phyloP scores from a whole-genome alignment of 495 filamentous ascomycete genomes.

The Penicillium coprophilum region DNA sequence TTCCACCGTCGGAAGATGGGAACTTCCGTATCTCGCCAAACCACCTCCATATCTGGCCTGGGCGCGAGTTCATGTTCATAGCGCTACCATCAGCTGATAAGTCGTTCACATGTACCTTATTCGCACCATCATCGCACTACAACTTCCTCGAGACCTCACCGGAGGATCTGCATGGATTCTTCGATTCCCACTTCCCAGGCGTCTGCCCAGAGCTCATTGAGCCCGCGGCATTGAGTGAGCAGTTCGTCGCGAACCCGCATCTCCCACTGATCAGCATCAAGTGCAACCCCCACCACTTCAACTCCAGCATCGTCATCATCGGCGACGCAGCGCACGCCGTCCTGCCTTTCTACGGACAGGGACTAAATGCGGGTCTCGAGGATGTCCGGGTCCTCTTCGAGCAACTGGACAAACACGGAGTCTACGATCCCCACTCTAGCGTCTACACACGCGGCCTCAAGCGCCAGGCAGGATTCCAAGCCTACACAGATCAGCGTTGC shows the following conservation, averaged over 20 bases:
- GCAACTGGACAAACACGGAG: conserved; percentile 63
- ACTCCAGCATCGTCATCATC: conserved; percentile 74
- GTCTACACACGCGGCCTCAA: conserved; percentile 41
- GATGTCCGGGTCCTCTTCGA: conserved; percentile 81
- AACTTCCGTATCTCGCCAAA: conserved; percentile 80
- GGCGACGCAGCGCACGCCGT: conserved; percentile 97
- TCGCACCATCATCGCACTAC: conserved; percentile 62
- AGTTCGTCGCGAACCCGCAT: conserved; percentile 79
- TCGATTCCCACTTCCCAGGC: conserved; percentile 80
- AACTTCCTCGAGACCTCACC: conserved; percentile 57
- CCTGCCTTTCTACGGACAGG: conserved; percentile 92
- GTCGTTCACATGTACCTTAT: conserved; percentile 94
- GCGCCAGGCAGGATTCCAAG: conserved; percentile 60
- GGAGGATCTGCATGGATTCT: conserved; percentile 62
- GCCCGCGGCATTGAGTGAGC: conserved; percentile 61
- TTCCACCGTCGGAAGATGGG: conserved; percentile 56
- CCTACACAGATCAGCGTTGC: conserved; percentile 69
- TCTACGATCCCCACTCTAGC: conserved; percentile 34
- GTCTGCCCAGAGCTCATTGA: conserved; percentile 77
- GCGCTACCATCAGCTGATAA: conserved; percentile 86
- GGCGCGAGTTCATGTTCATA: conserved; percentile 93
- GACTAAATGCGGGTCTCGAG: conserved; percentile 85
- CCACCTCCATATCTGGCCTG: conserved; percentile 97
- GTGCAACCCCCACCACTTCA: conserved; percentile 82
- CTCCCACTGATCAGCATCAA: conserved; percentile 91